Conservation (phyloP, 148 eudicot species). For the Vaccinium vitisidaea region DNA sequence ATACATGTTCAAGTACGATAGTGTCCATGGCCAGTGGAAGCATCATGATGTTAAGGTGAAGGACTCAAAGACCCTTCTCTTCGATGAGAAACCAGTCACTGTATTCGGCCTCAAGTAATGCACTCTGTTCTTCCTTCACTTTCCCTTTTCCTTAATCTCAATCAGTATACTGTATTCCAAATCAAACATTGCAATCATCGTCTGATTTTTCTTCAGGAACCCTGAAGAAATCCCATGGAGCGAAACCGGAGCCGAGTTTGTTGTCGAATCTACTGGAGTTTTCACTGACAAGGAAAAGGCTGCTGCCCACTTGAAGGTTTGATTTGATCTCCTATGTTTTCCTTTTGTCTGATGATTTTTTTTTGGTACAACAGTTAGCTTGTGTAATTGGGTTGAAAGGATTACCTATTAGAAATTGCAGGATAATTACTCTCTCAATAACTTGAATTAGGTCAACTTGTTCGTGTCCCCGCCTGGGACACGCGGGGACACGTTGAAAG, state of each 20-base stretch:
- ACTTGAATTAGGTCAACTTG: not conserved
- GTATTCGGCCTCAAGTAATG: constrained; percentile 35
- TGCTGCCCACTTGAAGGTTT: constrained; percentile 73
- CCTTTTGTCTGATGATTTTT: not conserved
- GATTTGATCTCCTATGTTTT: not conserved
- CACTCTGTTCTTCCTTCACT: not conserved
- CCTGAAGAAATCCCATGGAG: constrained; percentile 82
- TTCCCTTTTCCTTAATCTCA: too few relatives aligned
- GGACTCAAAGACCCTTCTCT: constrained; percentile 50
- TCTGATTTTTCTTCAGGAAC: constrained; percentile 35
- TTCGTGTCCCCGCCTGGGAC: too few relatives aligned
- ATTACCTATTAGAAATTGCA: too few relatives aligned
- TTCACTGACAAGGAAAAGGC: constrained; percentile 79
- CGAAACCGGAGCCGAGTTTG: constrained; percentile 61
- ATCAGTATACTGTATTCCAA: not conserved
- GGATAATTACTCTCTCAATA: not conserved
- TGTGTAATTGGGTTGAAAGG: not conserved
- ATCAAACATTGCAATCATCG: not conserved
- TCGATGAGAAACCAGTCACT: constrained; percentile 39
- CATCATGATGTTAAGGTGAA: constrained; percentile 43
- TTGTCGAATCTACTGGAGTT: constrained; percentile 78
- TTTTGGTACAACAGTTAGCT: not conserved
- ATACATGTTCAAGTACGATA: constrained; percentile 55
- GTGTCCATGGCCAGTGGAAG: constrained; percentile 56
- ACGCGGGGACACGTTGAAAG: too few relatives aligned